phyloP scores from a whole-genome alignment of 2,329 filamentous ascomycete genomes.

The Calonectria pteridis region DNA sequence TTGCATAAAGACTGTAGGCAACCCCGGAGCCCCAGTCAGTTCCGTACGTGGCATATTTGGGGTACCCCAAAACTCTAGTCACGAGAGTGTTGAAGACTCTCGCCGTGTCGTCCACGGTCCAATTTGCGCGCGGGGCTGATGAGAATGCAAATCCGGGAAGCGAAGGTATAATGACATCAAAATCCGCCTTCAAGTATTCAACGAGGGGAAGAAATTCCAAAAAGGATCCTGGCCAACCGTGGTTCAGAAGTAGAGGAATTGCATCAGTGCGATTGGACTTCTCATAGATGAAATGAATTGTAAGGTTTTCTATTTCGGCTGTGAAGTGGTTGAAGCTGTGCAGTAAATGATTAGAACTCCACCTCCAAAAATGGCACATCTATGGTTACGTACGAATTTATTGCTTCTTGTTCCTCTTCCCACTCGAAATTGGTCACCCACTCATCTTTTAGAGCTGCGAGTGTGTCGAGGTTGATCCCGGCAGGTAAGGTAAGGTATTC shows the following conservation, averaged over 20 bases:
- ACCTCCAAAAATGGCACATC: not conserved
- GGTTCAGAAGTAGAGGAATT: constrained; percentile 56
- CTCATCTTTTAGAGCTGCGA: constrained; percentile 25
- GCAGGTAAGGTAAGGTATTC: constrained; percentile 9
- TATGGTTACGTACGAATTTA: constrained; percentile 32
- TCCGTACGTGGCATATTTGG: constrained; percentile 34
- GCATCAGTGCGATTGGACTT: constrained; percentile 38
- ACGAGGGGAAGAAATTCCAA: constrained; percentile 53
- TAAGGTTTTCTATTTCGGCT: constrained; percentile 27
- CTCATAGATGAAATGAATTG: constrained; percentile 43
- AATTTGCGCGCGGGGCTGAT: constrained; percentile 44
- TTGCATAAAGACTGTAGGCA: constrained; percentile 29
- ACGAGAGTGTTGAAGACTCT: constrained; percentile 53
- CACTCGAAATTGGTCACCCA: constrained; percentile 37
- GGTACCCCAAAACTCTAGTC: constrained; percentile 53
- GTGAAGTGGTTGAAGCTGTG: constrained; percentile 17
- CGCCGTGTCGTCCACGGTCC: constrained; percentile 53
- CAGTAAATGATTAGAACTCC: not conserved
- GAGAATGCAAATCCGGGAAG: constrained; percentile 56
- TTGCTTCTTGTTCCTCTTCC: constrained; percentile 29
- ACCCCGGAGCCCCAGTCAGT: constrained; percentile 32
- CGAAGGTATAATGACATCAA: constrained; percentile 46
- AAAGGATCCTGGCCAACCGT: constrained; percentile 61
- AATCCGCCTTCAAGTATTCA: constrained; percentile 15
- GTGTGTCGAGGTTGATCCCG: constrained; percentile 27